Percentiles rank a stretch among this genome's conserved stretches.
phyloP scores from a whole-genome alignment of 83 land plant species.

The Diphasiastrum complanatum region DNA sequence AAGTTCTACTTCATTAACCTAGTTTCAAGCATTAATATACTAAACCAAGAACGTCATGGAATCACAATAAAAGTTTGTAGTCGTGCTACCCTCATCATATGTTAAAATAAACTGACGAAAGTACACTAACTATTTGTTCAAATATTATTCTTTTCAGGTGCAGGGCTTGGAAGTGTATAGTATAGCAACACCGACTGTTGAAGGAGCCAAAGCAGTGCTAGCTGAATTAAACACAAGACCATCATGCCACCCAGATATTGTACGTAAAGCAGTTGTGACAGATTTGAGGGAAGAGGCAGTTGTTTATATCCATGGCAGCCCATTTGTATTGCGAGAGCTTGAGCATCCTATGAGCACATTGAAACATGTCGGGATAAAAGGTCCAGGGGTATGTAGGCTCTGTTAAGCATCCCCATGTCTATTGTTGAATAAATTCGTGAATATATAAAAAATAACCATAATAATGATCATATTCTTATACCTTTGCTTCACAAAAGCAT shows the following conservation, averaged over 20 bases:
- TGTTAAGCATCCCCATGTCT: not conserved
- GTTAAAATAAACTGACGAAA: no score
- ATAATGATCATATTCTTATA: no score
- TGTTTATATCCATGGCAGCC: conserved; percentile 82
- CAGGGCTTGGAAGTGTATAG: conserved; percentile 85
- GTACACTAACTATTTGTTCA: conserved; percentile 4
- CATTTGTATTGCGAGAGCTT: conserved; percentile 89
- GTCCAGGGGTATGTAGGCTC: conserved; percentile 60
- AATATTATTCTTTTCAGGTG: conserved; percentile 42
- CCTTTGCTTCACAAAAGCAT: no score
- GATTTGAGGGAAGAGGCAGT: conserved; percentile 94
- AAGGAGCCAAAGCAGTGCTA: conserved; percentile 82
- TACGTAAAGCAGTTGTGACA: conserved; percentile 52
- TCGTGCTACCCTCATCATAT: no score
- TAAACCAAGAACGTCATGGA: no score
- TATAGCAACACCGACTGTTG: conserved; percentile 91
- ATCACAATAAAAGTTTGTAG: no score
- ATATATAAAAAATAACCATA: no score
- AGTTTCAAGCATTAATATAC: no score
- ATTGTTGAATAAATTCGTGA: no score
- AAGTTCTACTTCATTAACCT: no score
- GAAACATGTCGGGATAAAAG: conserved; percentile 90
- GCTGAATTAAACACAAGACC: conserved; percentile 52
- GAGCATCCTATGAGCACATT: conserved; percentile 94
- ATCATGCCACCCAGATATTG: conserved; percentile 9